These are phyloP conservation scores for Orbilia quercus DNA, from an alignment of 2,329 filamentous ascomycete genomes.

Conservation along the genomic window DNA sequence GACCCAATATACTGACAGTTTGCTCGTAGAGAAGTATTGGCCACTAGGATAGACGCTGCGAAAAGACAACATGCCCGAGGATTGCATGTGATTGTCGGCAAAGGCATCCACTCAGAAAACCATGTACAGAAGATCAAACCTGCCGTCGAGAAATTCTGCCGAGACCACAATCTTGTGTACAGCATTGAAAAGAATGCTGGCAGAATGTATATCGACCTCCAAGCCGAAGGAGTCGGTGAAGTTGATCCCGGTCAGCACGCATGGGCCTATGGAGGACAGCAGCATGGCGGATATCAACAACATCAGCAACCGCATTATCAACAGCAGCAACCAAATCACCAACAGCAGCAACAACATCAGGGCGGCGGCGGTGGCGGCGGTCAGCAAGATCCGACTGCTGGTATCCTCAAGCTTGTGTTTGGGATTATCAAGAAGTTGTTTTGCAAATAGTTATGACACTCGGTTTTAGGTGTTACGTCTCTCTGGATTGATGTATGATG, in stretches of 20 bases:
- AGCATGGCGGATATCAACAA: slow-evolving; percentile 57
- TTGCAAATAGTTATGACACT: slow-evolving; percentile 49
- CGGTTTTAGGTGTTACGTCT: too few species aligned
- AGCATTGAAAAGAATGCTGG: slow-evolving; percentile 89
- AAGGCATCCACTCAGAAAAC: slow-evolving; percentile 84
- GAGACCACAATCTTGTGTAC: slow-evolving; percentile 83
- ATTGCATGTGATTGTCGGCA: slow-evolving; percentile 95
- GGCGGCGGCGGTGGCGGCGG: slow-evolving; percentile 66
- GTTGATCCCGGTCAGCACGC: slow-evolving; percentile 61
- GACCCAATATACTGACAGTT: slow-evolving; percentile 2
- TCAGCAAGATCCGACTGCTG: slow-evolving; percentile 34
- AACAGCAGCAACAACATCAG: slow-evolving; percentile 63
- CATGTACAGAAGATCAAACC: slow-evolving; percentile 96
- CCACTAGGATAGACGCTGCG: slow-evolving; percentile 83
- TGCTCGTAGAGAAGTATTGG: slow-evolving; percentile 73
- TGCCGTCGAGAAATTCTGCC: slow-evolving; percentile 87
- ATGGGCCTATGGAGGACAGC: slow-evolving; percentile 62
- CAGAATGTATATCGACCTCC: slow-evolving; percentile 85
- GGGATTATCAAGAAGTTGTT: slow-evolving; percentile 48
- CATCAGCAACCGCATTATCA: slow-evolving; percentile 63
- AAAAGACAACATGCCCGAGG: slow-evolving; percentile 79
- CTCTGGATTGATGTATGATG: too few species aligned
- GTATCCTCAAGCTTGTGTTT: slow-evolving; percentile 41
- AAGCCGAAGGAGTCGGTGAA: slow-evolving; percentile 67
- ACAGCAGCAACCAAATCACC: slow-evolving; percentile 64